These are phyloP conservation scores for Begonia masoniana DNA, from an alignment of 306 rosid genomes.

Conservation along the genomic window DNA sequence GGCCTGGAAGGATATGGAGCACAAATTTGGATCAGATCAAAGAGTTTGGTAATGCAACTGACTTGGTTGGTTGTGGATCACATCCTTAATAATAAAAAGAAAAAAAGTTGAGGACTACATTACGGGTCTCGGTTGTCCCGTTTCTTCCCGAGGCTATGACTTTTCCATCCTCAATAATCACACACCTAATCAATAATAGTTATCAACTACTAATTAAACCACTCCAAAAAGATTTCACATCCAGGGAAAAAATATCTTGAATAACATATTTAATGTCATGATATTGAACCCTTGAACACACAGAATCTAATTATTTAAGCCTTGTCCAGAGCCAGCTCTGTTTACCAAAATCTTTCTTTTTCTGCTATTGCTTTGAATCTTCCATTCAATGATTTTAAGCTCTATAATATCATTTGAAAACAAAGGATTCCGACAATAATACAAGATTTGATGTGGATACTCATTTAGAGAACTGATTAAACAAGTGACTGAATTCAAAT, in stretches of 20 bases:
- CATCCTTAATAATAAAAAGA: not conserved
- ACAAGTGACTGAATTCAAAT: no score
- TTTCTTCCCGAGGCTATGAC: conserved; percentile 80
- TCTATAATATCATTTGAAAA: no score
- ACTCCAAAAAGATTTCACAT: not conserved
- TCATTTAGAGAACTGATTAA: no score
- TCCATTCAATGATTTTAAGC: no score
- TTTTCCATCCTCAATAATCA: conserved; percentile 63
- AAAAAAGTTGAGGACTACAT: conserved; percentile 30
- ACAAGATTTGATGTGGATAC: no score
- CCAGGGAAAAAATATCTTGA: not conserved
- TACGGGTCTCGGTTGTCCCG: conserved; percentile 67
- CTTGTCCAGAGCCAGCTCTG: no score
- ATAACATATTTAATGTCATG: not conserved
- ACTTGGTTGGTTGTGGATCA: no score
- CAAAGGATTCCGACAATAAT: no score
- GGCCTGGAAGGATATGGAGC: conserved; percentile 37
- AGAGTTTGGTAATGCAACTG: no score
- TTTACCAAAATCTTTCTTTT: no score
- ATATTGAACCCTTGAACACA: not conserved
- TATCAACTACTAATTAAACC: conserved; percentile 9
- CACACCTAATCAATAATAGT: conserved; percentile 44
- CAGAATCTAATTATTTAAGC: not conserved
- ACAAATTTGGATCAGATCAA: not conserved
- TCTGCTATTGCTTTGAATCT: no score